These are phyloP conservation scores for Yarrowia sp. DNA, from an alignment of 805 yeast genomes.

Conservation along the genomic window DNA sequence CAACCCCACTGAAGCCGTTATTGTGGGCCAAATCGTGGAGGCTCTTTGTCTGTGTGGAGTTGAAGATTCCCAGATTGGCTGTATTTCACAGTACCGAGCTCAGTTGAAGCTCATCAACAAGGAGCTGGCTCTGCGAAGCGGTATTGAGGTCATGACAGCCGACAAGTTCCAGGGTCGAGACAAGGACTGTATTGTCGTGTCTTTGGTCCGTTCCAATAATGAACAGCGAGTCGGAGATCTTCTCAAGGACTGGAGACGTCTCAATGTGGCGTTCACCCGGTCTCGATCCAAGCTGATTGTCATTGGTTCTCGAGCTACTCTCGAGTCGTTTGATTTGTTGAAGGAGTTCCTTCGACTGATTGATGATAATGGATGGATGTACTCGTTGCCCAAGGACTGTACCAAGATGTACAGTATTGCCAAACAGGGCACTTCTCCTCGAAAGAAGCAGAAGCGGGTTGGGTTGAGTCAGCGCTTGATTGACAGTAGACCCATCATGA, in stretches of 20 bases:
- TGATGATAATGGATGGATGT: slow-evolving; percentile 60
- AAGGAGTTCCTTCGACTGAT: slow-evolving; percentile 61
- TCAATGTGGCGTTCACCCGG: slow-evolving; percentile 92
- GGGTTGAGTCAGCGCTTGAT: slow-evolving; percentile 8
- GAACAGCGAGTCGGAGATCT: slow-evolving; percentile 69
- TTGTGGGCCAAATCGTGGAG: slow-evolving; percentile 62
- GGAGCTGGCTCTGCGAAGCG: slow-evolving; percentile 39
- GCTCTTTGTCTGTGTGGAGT: slow-evolving; percentile 62
- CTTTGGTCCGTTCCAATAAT: slow-evolving; percentile 79
- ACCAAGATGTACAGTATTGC: slow-evolving; percentile 27
- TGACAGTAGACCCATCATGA: slow-evolving; percentile 12
- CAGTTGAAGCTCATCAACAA: slow-evolving; percentile 58
- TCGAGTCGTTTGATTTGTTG: slow-evolving; percentile 52
- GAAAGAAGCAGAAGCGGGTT: slow-evolving; percentile 14
- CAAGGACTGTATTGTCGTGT: slow-evolving; percentile 84
- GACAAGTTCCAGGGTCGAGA: slow-evolving; percentile 97
- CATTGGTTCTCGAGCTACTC: slow-evolving; percentile 71
- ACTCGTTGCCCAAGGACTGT: slow-evolving; percentile 47
- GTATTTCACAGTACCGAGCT: slow-evolving; percentile 84
- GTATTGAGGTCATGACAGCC: slow-evolving; percentile 82
- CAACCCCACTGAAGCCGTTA: slow-evolving; percentile 67
- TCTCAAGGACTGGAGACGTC: slow-evolving; percentile 82
- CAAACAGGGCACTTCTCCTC: slow-evolving; percentile 14
- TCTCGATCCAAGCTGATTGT: slow-evolving; percentile 81
- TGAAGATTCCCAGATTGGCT: slow-evolving; percentile 60